These are phyloP conservation scores for Phaeosphaeriaceae sp. DNA, from an alignment of 2,329 filamentous ascomycete genomes.

Conservation along the genomic window DNA sequence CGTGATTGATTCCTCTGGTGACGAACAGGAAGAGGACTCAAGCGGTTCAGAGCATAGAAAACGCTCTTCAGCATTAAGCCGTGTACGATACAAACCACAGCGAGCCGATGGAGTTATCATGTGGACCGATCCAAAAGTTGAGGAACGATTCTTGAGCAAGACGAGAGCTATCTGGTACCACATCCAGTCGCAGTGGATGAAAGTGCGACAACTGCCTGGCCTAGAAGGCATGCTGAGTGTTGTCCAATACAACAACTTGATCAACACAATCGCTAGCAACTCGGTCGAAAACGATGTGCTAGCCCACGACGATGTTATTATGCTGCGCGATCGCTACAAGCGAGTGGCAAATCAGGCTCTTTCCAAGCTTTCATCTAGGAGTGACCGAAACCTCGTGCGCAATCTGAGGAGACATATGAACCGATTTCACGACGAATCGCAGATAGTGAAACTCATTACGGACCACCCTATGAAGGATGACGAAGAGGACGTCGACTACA, in stretches of 20 bases:
- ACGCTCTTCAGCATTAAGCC: neutral
- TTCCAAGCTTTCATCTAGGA: neutral
- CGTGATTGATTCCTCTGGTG: neutral
- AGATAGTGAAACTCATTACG: neutral
- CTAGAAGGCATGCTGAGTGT: neutral
- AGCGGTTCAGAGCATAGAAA: neutral
- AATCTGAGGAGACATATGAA: neutral
- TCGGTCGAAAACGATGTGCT: neutral
- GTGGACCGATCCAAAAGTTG: neutral
- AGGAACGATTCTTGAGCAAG: neutral
- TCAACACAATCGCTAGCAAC: constrained; percentile 1
- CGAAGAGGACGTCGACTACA: no score
- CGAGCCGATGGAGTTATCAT: neutral
- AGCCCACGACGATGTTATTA: neutral
- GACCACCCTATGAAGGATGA: neutral
- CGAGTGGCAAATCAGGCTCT: neutral
- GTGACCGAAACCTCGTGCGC: neutral
- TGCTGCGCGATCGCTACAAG: neutral
- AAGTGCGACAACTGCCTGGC: neutral
- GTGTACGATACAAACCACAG: constrained; percentile 1
- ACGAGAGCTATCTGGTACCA: neutral
- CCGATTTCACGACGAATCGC: constrained; percentile 1
- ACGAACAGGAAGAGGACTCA: neutral
- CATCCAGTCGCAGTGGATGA: neutral
- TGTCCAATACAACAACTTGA: neutral